These are phyloP conservation scores for Periconia digitata DNA, from an alignment of 2,329 filamentous ascomycete species.

Conservation along the genomic window DNA sequence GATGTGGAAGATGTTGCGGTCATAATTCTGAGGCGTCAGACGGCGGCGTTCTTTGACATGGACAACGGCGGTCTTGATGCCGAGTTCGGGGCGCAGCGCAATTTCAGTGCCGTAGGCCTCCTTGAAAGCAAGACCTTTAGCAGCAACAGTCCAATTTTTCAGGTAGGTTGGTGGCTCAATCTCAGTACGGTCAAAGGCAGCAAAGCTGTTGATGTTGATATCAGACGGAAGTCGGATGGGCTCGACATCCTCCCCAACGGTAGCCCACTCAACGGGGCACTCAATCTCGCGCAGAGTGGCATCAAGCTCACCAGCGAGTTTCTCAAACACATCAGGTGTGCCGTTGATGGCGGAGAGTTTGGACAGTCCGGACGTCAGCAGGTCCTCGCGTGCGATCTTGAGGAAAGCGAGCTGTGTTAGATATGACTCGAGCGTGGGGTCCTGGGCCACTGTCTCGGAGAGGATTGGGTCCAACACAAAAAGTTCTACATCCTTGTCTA, in stretches of 20 bases:
- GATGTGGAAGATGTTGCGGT: slow-evolving; percentile 99
- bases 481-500: slow-evolving; percentile 69
- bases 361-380: slow-evolving; percentile 62
- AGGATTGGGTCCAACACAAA: slow-evolving; percentile 73
- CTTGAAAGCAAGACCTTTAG: slow-evolving; percentile 89
- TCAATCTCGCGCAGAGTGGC: slow-evolving; percentile 73
- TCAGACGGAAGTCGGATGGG: slow-evolving; percentile 60
- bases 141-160: slow-evolving; percentile 77
- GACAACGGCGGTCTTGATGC: slow-evolving; percentile 83
- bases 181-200: slow-evolving; percentile 75
- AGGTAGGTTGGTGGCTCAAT: slow-evolving; percentile 66
- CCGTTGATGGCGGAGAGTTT: slow-evolving; percentile 67
- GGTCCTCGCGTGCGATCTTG: slow-evolving; percentile 69
- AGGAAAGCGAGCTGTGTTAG: slow-evolving; percentile 83
- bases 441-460: slow-evolving; percentile 68
- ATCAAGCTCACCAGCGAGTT: slow-evolving; percentile 61
- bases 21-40: slow-evolving; percentile 83
- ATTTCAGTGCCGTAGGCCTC: slow-evolving; percentile 81
- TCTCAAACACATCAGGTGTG: slow-evolving; percentile 63
- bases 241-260: slow-evolving; percentile 62
- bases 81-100: slow-evolving; percentile 79
- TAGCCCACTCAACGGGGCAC: slow-evolving; percentile 78
- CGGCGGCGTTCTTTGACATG: slow-evolving; percentile 94
- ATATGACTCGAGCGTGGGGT: slow-evolving; percentile 62
- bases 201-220: slow-evolving; percentile 79